Evolutionary conservation across 208 protist genomes (phyloP), one percentile per base, ranked within the genome.

Genomic region (Wallacemonas collosoma): DNA sequence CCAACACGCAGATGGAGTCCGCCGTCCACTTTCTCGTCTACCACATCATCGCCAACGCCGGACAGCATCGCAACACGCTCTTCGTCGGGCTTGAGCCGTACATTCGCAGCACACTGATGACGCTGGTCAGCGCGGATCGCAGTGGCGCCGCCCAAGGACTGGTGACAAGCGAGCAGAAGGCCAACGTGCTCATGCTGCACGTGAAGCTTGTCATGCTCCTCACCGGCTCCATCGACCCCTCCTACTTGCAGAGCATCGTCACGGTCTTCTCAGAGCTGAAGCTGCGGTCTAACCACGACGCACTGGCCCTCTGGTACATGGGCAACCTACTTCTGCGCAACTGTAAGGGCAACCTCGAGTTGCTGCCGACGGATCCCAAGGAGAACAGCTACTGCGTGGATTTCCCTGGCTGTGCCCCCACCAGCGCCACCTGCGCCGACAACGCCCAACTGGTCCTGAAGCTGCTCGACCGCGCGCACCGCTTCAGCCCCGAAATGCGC

Each of bases 251-350:
- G 70, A 93, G 82, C 73, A 91, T 95, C 66, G 60, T 97, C 51
- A 87, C 88, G 50, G 87, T 91, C 2, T 92, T 97, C 66, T 68
- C 82, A 40, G 88, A 93, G 70, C 76, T 97, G 54, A 72, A 75
- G 64, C 53, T 97, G 68, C 84, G 86, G 45, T 93, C 77, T 72
- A 95, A 97, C 76, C 93, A 97, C 79, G 93, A 97, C 65, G 90
- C 90, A 1, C 85, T 97, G 15, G 85, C 85, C 61, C 81, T 95
- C 40, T 97, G 93, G 93, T 93, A 88, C 81, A 89, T 97, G 87
- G 79, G 82, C 57, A 97, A 97, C 75, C 50, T 95, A 15, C 76
- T 97, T 45, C 76, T 97, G 41, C 93, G 93, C 66, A 80, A 87
- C 71, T 85, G 85, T 62, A 85, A 84, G 73, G 79, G 82, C 50